phyloP scores from a whole-genome alignment of 768 basidiomycete species.

The Termitomyces sp. region DNA sequence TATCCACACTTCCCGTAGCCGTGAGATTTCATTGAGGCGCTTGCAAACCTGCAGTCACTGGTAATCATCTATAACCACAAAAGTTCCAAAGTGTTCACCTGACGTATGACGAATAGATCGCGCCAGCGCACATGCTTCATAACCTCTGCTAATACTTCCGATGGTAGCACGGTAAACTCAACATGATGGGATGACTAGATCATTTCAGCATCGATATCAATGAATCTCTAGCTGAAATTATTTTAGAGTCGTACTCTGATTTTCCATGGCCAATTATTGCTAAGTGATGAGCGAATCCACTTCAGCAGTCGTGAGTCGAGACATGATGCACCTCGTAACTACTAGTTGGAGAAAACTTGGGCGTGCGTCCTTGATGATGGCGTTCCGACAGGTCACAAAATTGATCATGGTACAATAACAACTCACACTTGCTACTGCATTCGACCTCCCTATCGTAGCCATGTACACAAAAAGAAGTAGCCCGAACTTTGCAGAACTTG shows the following conservation, averaged over 20 bases:
- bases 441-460: not conserved
- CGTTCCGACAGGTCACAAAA: not conserved
- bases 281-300: no score
- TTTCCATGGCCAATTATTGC: no score
- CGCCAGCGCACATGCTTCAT: not conserved
- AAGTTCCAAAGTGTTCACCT: not conserved
- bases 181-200: not conserved
- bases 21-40: no score
- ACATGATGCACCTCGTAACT: no score
- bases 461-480: no score
- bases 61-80: not conserved
- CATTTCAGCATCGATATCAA: no score
- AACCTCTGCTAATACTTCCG: not conserved
- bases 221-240: no score
- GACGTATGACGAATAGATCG: not conserved
- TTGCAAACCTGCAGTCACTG: not conserved
- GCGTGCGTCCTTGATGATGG: not conserved
- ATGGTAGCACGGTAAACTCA: not conserved
- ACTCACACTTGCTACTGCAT: not conserved
- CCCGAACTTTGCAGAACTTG: no score
- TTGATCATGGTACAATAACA: not conserved
- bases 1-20: no score
- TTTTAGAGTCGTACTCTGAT: no score
- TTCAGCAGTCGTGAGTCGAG: not conserved
- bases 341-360: not conserved